Evolutionary conservation across 2,329 filamentous ascomycete species (phyloP), one percentile per base, ranked within the genome.

Genomic region (Colletotrichum acutatum): DNA sequence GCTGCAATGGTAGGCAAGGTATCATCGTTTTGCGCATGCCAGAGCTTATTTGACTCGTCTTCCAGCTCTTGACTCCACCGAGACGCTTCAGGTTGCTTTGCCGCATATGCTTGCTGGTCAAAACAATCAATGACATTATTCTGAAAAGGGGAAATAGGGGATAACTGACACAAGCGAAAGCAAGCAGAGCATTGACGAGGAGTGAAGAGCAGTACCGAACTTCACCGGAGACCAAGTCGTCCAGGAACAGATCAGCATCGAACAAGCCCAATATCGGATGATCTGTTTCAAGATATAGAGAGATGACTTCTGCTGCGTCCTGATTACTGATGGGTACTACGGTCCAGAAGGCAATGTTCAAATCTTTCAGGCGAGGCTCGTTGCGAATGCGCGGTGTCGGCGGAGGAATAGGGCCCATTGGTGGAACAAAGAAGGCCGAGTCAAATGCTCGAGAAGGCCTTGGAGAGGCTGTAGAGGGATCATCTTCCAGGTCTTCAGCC

Each of bases 261-360:
- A 84, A 84, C 0, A 79, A 68, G 1, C 81, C 82, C n/a, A 84
- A 73, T 4, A 84, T 76, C 0, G 83, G 81, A 70, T 84, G 82
- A 11, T 85, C 83, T 2, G 82, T 84, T 68, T 79, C 76, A 4
- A 84, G 71, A 59, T 84, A 83, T 3, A 81, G 74, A 5, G 82
- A 83, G 28, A 84, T 81, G 30, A 76, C 74, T 9, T 76, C 77
- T 5, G 79, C 79, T 52, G 81, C 79, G 16, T 80, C 66, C 6
- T 81, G 76, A 63, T 79, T 77, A 0, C 75, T 66, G 3, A 84
- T 76, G 22, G 74, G 62, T 5, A 83, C 77, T 28, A 79, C 71
- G 16, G 83, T 82, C 84, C 84, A 82, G 64, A 78, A 76, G 12
- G 67, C 49, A 34, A 84, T 80, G 3, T 80, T 66, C 4, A 83